Base-by-base conservation (phyloP, 495 filamentous ascomycete species). In the Penicillium lagena region DNA sequence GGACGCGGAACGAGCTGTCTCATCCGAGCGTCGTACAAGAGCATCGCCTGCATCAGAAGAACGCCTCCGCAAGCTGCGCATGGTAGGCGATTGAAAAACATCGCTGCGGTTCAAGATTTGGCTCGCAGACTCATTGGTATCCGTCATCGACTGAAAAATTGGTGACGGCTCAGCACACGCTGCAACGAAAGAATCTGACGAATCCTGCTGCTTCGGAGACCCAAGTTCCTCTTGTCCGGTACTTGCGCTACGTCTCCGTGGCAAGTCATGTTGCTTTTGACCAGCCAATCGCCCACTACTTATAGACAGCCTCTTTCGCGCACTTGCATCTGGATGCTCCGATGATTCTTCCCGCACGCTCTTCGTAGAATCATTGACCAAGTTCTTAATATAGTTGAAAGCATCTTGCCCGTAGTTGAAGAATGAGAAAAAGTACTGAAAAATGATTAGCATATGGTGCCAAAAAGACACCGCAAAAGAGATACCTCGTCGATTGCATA, bases 341-440 rank as follows among this genome's bases (percentile, higher is more conserved):
- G 45, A 42, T 7, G 37, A 46, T 12, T 34, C 41, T 35, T 53
- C 55, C 12, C 47, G 30, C 12, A 30, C 4, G 29, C 46, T 42
- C 9, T 71, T 78, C 14, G 77, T 73, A 8, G 79, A 59, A 44
- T 83, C 84, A 45, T 86, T 81, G 1, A 93, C 79, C 32, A 95
- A 64, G 35, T 81, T 78, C 48, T 81, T 83, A 29, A 98, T 66
- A 14, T 93, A 78, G 37, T 82, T 78, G 42, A 95, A 77, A 7
- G 90, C 93, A 46, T 96, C 88, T 55, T 87, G 82, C 7, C 89
- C 89, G 40, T 81, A 86, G 49, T 81, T 85, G 58, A 96, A 96
- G 63, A 97, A 97, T 0, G 90, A 87, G 61, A 98, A 97, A 58
- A 90, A 97, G 62, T 96, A 95, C 87, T 94, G 47, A 6, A 27